Conservation (phyloP, 441 rosid species). For the Geranium incanum region DNA sequence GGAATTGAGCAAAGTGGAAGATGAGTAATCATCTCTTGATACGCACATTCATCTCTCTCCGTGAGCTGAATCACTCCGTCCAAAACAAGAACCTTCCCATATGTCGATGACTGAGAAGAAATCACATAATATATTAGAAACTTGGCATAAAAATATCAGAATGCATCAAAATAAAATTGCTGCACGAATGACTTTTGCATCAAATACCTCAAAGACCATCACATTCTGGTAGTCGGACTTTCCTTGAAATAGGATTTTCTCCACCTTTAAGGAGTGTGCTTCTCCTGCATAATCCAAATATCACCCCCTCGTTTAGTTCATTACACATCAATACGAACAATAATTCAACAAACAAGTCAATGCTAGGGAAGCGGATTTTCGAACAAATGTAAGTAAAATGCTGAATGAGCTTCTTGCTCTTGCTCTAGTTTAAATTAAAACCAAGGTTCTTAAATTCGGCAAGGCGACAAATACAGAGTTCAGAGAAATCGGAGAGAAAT, state of each 20-base stretch:
- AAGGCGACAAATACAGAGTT: no score
- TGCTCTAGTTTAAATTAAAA: background rate
- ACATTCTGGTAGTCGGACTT: slow-evolving; percentile 93
- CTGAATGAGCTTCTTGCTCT: background rate
- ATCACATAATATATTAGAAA: background rate
- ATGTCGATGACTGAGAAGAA: slow-evolving; percentile 64
- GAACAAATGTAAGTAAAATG: background rate
- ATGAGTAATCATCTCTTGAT: slow-evolving; percentile 94
- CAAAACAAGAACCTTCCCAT: slow-evolving; percentile 84
- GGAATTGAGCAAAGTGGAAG: slow-evolving; percentile 89
- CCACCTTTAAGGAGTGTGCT: slow-evolving; percentile 93
- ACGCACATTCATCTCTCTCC: slow-evolving; percentile 94
- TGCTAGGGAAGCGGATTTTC: background rate
- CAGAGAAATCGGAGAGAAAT: no score
- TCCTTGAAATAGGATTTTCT: slow-evolving; percentile 76
- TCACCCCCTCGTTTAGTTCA: background rate
- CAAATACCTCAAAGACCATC: slow-evolving; percentile 85
- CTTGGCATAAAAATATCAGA: background rate
- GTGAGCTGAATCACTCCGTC: slow-evolving; percentile 95
- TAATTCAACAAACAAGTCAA: background rate
- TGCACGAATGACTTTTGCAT: background rate
- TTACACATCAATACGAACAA: background rate
- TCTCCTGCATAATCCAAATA: slow-evolving; percentile 53
- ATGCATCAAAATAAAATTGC: background rate
- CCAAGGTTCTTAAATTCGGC: background rate